Evolutionary conservation across 306 rosid species (phyloP), one percentile per base, ranked within the genome.

Genomic region (Cicer cuneatum): DNA sequence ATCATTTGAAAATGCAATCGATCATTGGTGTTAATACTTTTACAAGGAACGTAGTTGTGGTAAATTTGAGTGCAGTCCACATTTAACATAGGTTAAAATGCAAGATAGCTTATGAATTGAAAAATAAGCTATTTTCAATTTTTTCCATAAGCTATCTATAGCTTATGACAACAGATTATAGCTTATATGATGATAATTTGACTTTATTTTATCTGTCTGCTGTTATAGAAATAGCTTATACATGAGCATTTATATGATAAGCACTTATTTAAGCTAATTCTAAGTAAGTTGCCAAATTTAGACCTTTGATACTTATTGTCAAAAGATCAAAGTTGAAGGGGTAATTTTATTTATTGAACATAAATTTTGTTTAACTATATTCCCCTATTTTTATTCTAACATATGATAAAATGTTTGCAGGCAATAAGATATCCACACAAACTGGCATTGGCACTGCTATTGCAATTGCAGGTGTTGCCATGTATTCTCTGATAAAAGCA

Each of bases 401-500:
- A 42, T 65, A 1, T 42, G 53, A 0, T 39, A 42, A n/a, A n/a
- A 18, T 10, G 1, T 41, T 4, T 65, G 52, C 10, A 65, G 70
- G 70, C 38, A 65, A 65, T 47, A 65, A 18, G 39, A 65, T 65
- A 42, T 65, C 70, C 3, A 65, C 70, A 65, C 70, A 65, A 65
- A 65, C 70, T 41, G 70, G 70, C 53, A 65, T 65, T 65, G 70
- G 70, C 4, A 65, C 70, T 65, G 70, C 70, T 11, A 65, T 65
- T 65, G 70, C 70, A 42, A 65, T 65, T 65, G 52, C 70, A 10
- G 70, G 70, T 42, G 70, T 65, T 65, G 70, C 70, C 16, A 19
- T 65, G 1, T 65, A 65, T 42, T 65, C 70, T 42, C 39, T 42
- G 16, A 65, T 65, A 42, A 65, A 65, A 65, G 70, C 70, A 65